Conservation (phyloP, 768 basidiomycete genomes). For the Neoboletus magnificus region DNA sequence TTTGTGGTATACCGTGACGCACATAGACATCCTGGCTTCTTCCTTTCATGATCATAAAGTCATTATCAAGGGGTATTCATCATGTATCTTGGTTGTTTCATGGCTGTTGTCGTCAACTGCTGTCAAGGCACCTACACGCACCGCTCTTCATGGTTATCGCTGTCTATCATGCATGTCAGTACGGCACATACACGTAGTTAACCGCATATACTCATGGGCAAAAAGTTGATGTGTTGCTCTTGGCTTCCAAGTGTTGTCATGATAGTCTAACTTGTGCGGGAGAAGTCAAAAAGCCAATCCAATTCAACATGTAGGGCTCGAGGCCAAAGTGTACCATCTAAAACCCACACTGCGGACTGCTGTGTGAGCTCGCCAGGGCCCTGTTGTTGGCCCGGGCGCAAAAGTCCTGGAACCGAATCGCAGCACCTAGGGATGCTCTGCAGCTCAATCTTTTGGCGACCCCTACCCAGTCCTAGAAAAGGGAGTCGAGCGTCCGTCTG, state of each 20-base stretch:
- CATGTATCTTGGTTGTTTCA: conserved; percentile 15
- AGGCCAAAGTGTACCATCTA: not conserved
- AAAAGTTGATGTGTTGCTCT: not conserved
- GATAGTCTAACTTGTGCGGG: not conserved
- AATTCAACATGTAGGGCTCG: not conserved
- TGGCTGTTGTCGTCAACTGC: conserved; percentile 10
- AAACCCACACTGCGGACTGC: conserved; percentile 12
- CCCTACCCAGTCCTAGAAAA: too few species aligned
- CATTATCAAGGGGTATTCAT: conserved; percentile 10
- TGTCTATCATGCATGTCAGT: not conserved
- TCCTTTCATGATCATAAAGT: conserved; percentile 3
- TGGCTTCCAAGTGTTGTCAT: not conserved
- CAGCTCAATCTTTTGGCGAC: not conserved
- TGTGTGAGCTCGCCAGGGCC: not conserved
- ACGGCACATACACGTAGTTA: not conserved
- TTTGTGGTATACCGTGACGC: conserved; percentile 27
- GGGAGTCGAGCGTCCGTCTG: too few species aligned
- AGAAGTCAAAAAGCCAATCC: not conserved
- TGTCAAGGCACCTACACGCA: conserved; percentile 4
- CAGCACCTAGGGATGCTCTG: not conserved
- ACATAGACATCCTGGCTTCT: conserved; percentile 19
- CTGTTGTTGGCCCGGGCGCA: not conserved
- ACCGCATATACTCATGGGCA: conserved; percentile 2
- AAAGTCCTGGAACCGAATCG: not conserved
- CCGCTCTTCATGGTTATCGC: not conserved